These are phyloP conservation scores for Triadica sebifera DNA, from an alignment of 345 rosid species.

Conservation along the genomic window DNA sequence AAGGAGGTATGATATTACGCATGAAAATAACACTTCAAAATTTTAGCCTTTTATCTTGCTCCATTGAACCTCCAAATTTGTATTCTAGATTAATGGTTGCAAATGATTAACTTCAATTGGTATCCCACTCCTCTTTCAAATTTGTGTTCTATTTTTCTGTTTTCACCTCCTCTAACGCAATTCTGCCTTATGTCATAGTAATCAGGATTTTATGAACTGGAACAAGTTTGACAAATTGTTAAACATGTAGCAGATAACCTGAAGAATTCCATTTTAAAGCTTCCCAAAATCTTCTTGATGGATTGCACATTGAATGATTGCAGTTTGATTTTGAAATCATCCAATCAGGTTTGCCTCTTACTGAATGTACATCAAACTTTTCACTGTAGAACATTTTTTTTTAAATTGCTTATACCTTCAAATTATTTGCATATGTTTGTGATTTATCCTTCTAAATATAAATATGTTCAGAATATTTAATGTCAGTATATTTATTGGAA, in stretches of 20 bases:
- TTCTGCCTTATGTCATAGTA: background rate
- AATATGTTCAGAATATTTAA: background rate
- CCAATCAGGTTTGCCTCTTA: slow-evolving; percentile 51
- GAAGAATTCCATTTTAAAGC: slow-evolving; percentile 29
- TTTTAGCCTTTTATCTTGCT: background rate
- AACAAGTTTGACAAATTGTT: background rate
- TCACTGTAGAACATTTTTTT: background rate
- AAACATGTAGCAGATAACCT: slow-evolving; percentile 39
- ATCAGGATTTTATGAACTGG: background rate
- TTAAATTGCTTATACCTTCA: background rate
- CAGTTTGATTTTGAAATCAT: slow-evolving; percentile 61
- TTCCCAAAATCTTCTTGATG: slow-evolving; percentile 72
- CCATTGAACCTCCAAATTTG: background rate
- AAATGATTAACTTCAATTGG: background rate
- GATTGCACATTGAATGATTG: slow-evolving; percentile 94
- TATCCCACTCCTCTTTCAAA: background rate
- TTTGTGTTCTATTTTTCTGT: background rate
- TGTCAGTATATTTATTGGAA: background rate
- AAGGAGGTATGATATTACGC: background rate
- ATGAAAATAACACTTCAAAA: background rate
- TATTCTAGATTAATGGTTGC: background rate
- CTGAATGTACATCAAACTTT: slow-evolving; percentile 11
- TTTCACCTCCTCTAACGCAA: too few relatives aligned
- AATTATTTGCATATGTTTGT: background rate
- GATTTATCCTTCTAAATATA: background rate